Percentiles rank a stretch among this genome's conserved stretches.
Evolutionary conservation across 805 yeast genomes (phyloP).

Genomic region (Isabelozyma rhagii): DNA sequence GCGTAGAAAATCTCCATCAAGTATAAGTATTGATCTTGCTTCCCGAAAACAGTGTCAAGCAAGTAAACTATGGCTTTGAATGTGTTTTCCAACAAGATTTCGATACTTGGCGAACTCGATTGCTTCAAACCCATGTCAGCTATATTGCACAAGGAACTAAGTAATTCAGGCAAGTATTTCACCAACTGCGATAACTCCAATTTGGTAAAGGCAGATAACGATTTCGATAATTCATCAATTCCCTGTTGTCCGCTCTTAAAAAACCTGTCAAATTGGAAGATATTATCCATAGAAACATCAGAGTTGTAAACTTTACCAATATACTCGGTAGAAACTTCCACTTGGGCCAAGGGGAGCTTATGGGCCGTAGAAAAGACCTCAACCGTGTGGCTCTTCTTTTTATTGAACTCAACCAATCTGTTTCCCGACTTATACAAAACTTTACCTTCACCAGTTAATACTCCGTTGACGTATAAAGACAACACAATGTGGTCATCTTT

Average conservation of each 20-base stretch:
- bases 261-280: conserved; percentile 51
- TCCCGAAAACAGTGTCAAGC: conserved; percentile 60
- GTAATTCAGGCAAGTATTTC: conserved; percentile 60
- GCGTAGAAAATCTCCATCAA: conserved; percentile 50
- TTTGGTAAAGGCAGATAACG: conserved; percentile 49
- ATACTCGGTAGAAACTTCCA: conserved; percentile 59
- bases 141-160: conserved; percentile 33
- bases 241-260: conserved; percentile 41
- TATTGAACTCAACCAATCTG: conserved; percentile 45
- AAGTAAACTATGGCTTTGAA: conserved; percentile 61
- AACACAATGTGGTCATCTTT: conserved; percentile 55
- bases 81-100: conserved; percentile 28
- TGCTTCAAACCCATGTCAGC: conserved; percentile 25
- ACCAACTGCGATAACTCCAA: conserved; percentile 53
- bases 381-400: conserved; percentile 38
- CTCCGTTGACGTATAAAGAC: conserved; percentile 61
- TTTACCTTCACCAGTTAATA: conserved; percentile 55
- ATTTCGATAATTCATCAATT: conserved; percentile 42
- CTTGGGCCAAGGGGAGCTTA: conserved; percentile 39
- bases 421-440: conserved; percentile 48
- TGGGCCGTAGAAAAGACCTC: conserved; percentile 40
- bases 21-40: conserved; percentile 61
- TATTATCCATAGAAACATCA: conserved; percentile 50
- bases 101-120: conserved; percentile 18
- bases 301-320: conserved; percentile 66